A percentile compares a stretch with the other conserved stretches of the same genome.
These are phyloP conservation scores for Micractinium conductrix DNA, from an alignment of 139 green algal genomes.

Conservation along the genomic window DNA sequence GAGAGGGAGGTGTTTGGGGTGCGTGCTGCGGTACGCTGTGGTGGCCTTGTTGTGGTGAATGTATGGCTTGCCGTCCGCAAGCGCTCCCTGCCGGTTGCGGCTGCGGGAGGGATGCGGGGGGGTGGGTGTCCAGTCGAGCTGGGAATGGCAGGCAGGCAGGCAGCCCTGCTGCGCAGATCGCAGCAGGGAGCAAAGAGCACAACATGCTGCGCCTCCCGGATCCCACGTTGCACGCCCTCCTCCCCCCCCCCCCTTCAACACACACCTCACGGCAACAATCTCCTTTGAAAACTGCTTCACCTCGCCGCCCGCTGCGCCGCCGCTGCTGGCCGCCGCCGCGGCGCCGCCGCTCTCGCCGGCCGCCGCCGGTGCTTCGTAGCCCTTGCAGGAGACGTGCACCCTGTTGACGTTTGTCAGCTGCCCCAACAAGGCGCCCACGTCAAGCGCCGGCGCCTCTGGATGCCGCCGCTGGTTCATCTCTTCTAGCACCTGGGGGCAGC, in stretches of 20 bases:
- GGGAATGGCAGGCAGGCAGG: background rate
- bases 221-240: background rate
- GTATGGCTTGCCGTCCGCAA: background rate
- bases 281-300: background rate
- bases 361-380: background rate
- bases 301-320: background rate
- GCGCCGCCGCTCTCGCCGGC: background rate
- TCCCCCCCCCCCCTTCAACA: background rate
- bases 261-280: background rate
- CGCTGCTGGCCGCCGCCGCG: background rate
- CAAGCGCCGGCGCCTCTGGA: background rate
- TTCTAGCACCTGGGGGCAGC: background rate
- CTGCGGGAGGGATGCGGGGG: background rate
- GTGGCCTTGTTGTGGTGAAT: background rate
- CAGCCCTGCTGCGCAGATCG: background rate
- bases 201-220: background rate
- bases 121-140: background rate
- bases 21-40: background rate
- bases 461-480: constrained; percentile 5
- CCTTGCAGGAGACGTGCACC: constrained; percentile 16
- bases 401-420: constrained; percentile 26
- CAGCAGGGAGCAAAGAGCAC: background rate
- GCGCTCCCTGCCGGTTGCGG: background rate
- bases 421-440: background rate
- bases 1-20: too few relatives aligned